phyloP scores from a whole-genome alignment of 2,329 filamentous ascomycete genomes.

The Alternaria brassicicola region DNA sequence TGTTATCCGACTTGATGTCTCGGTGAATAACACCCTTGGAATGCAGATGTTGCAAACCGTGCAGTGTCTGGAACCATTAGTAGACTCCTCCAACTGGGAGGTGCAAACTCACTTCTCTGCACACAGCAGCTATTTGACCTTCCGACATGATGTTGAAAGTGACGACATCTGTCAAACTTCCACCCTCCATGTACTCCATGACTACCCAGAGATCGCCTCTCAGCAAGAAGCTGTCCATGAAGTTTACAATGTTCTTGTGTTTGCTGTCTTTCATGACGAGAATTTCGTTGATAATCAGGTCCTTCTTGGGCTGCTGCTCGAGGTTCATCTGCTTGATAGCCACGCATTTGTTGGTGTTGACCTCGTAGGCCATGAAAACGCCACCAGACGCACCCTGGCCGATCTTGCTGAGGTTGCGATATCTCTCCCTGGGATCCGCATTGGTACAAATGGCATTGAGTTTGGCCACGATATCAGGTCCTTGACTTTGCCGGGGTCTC shows the following conservation, averaged over 20 bases:
- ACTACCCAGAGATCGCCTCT: conserved; percentile 95
- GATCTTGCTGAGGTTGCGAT: conserved; percentile 89
- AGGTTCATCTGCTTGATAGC: conserved; percentile 99
- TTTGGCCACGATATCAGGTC: conserved; percentile 79
- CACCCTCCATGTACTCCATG: conserved; percentile 99
- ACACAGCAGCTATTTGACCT: conserved; percentile 94
- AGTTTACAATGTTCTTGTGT: conserved; percentile 98
- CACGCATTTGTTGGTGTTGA: conserved; percentile 82
- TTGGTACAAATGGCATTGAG: conserved; percentile 89
- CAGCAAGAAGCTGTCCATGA: conserved; percentile 94
- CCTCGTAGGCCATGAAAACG: conserved; percentile 89
- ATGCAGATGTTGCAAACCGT: conserved; percentile 91
- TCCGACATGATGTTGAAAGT: conserved; percentile 99
- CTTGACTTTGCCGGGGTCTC: conserved; percentile 77
- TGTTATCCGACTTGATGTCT: conserved; percentile 99
- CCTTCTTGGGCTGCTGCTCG: conserved; percentile 98
- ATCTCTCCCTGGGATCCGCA: conserved; percentile 86
- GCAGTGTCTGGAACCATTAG: conserved; percentile 66
- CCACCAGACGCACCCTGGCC: conserved; percentile 96
- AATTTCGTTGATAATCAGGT: conserved; percentile 98
- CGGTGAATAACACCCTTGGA: conserved; percentile 98
- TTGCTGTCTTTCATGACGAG: conserved; percentile 99
- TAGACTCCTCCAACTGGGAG: not conserved
- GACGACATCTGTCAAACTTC: conserved; percentile 95
- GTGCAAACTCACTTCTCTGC: conserved; percentile 69